Evolutionary conservation across 2,329 filamentous ascomycete species (phyloP).

Genomic region (Aspergillus uvarum): DNA sequence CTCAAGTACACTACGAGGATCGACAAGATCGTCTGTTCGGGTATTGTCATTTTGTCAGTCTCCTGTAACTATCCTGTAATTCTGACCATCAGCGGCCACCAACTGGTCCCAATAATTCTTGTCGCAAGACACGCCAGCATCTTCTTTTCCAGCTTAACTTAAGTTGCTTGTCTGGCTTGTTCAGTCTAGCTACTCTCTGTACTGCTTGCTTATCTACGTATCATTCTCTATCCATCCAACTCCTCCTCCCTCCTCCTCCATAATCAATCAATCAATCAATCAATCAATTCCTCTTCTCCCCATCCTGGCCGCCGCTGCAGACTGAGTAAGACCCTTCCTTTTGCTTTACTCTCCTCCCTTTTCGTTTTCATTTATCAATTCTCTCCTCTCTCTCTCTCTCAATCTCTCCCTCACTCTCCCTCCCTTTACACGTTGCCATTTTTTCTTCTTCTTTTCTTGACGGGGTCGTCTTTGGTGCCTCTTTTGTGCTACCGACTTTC

Average conservation of each 20-base stretch:
- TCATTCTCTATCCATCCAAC: conserved; percentile 21
- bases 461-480: conserved; percentile 3
- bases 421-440: conserved; percentile 10
- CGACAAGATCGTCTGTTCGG: conserved; percentile 18
- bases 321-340: conserved; percentile 11
- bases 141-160: conserved; percentile 20
- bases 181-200: conserved; percentile 19
- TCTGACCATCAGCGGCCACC: not conserved
- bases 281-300: not conserved
- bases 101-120: conserved; percentile 3
- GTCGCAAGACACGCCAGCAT: conserved; percentile 24
- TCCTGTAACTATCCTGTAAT: not conserved
- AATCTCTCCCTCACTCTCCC: conserved; percentile 2
- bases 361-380: conserved; percentile 11
- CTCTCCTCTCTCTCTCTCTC: not conserved
- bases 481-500: conserved; percentile 8
- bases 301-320: not conserved
- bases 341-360: conserved; percentile 19
- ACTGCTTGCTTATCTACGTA: conserved; percentile 12
- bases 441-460: conserved; percentile 9
- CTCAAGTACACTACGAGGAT: conserved; percentile 9
- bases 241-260: not conserved
- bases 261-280: conserved; percentile 11
- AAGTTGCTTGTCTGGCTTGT: conserved; percentile 9
- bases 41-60: conserved; percentile 21